Percentiles rank a stretch among this genome's conserved stretches.
These are phyloP conservation scores for Cucumis melo DNA, from an alignment of 306 rosid genomes.

Conservation along the genomic window DNA sequence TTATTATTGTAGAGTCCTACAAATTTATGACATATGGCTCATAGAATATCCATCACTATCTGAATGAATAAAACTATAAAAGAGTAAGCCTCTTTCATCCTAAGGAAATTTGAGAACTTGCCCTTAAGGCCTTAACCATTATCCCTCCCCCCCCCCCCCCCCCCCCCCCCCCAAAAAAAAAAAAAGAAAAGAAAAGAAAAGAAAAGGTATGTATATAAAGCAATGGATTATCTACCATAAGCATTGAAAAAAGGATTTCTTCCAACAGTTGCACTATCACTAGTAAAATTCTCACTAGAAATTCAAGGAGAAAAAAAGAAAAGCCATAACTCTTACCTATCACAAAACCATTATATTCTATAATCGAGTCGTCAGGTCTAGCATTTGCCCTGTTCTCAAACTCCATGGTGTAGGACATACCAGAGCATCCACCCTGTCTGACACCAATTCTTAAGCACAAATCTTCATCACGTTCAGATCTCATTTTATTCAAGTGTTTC, in stretches of 20 bases:
- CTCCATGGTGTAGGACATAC: conserved; percentile 94
- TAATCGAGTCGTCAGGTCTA: conserved; percentile 73
- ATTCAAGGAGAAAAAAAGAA: background rate
- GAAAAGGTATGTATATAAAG: background rate
- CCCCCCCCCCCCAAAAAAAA: too few relatives aligned
- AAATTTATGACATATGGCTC: background rate
- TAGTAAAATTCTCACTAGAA: background rate
- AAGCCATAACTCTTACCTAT: conserved; percentile 39
- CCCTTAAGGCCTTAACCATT: background rate
- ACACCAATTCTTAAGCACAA: conserved; percentile 91
- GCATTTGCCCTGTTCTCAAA: conserved; percentile 60
- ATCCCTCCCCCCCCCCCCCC: background rate
- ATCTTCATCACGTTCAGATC: conserved; percentile 56
- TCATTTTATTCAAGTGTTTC: conserved; percentile 86
- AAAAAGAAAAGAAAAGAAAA: too few relatives aligned
- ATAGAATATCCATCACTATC: too few relatives aligned
- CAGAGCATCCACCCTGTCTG: conserved; percentile 98
- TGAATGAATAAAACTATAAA: too few relatives aligned
- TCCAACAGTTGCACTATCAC: background rate
- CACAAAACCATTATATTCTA: conserved; percentile 65
- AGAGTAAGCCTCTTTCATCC: background rate
- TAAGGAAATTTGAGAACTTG: background rate
- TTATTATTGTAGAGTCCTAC: background rate
- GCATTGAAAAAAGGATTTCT: background rate
- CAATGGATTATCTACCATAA: background rate